Conservation (phyloP, 164 flowering plant genomes). For the Chimonanthus praecox region DNA sequence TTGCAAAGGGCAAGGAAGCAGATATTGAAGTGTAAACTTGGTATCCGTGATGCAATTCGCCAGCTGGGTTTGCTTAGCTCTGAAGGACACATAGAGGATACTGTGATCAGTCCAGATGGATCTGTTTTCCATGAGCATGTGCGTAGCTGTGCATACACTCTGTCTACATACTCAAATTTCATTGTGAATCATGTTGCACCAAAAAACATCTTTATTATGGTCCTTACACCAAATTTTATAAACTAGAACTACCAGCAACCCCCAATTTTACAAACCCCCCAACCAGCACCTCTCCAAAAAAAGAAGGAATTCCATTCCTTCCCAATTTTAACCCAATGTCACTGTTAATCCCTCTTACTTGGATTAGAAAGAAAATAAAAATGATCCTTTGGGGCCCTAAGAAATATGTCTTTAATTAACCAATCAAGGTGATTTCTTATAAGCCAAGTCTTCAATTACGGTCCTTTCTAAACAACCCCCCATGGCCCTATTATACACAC, state of each 20-base stretch:
- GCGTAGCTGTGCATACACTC: slow-evolving; percentile 6
- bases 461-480: no score
- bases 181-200: background rate
- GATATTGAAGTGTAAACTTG: slow-evolving; percentile 86
- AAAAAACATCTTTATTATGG: background rate
- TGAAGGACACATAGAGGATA: slow-evolving; percentile 67
- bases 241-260: background rate
- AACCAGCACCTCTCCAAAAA: no score
- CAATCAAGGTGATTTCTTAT: no score
- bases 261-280: no score
- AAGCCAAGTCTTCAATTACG: no score
- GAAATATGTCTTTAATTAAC: no score
- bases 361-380: no score
- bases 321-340: no score
- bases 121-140: slow-evolving; percentile 94
- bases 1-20: slow-evolving; percentile 79
- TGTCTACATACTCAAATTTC: background rate
- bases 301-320: no score
- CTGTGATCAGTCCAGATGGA: slow-evolving; percentile 79
- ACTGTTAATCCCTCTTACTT: no score
- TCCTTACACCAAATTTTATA: background rate
- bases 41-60: slow-evolving; percentile 80
- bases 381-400: no score
- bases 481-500: no score
- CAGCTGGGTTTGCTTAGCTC: slow-evolving; percentile 77